A percentile compares a stretch with the other conserved stretches of the same genome.
Conservation (phyloP, 768 basidiomycete genomes). For the Leccinum aurantiacum region DNA sequence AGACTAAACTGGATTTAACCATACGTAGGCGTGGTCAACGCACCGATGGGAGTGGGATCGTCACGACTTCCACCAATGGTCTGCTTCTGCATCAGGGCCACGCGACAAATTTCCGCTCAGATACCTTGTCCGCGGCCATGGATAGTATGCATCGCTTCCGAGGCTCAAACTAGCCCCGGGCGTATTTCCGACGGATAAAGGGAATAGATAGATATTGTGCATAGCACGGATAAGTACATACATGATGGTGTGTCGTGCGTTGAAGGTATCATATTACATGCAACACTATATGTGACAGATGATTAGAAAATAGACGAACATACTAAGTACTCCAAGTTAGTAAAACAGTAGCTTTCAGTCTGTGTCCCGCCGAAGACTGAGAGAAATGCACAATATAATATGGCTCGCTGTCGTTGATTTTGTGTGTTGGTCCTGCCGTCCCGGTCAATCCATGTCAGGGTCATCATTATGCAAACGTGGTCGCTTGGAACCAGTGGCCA, state of each 20-base stretch:
- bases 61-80: slow-evolving; percentile 26
- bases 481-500: slow-evolving; percentile 37
- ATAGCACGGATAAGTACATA: slow-evolving; percentile 8
- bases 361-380: slow-evolving; percentile 25
- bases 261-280: slow-evolving; percentile 41
- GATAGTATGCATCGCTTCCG: slow-evolving; percentile 3
- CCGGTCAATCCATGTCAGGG: slow-evolving; percentile 39
- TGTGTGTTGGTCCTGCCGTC: slow-evolving; percentile 14
- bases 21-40: slow-evolving; percentile 24
- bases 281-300: slow-evolving; percentile 36
- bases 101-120: slow-evolving; percentile 27
- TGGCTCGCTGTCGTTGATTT: slow-evolving; percentile 19
- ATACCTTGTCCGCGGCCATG: slow-evolving; percentile 28
- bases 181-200: slow-evolving; percentile 14
- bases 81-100: slow-evolving; percentile 15
- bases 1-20: slow-evolving; percentile 49
- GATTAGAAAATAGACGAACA: slow-evolving; percentile 34
- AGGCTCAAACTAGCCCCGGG: slow-evolving; percentile 5
- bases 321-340: slow-evolving; percentile 29
- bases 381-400: slow-evolving; percentile 32
- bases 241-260: slow-evolving; percentile 20
- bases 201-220: slow-evolving; percentile 5
- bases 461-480: slow-evolving; percentile 55
- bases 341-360: slow-evolving; percentile 30
- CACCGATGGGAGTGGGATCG: slow-evolving; percentile 30